phyloP scores from a whole-genome alignment of 306 rosid species.

The Alnus rubra region DNA sequence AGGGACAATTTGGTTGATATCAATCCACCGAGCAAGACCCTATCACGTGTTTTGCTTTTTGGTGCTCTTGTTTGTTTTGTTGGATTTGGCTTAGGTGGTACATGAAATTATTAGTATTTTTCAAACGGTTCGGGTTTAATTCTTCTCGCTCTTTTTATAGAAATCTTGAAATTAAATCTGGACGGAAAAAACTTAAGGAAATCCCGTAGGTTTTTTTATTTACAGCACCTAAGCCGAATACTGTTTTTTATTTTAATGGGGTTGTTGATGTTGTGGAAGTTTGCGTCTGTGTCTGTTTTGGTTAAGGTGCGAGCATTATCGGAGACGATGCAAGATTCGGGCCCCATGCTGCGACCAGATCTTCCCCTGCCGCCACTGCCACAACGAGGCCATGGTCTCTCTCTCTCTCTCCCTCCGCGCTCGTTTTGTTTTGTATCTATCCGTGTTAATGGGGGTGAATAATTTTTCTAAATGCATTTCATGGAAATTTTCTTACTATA shows the following conservation, averaged over 20 bases:
- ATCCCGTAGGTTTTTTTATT: too few relatives aligned
- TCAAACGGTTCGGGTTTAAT: too few relatives aligned
- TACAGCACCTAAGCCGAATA: too few relatives aligned
- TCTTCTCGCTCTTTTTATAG: too few relatives aligned
- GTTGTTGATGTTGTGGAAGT: background rate
- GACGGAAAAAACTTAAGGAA: too few relatives aligned
- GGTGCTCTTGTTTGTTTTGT: background rate
- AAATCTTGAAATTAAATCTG: too few relatives aligned
- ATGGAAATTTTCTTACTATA: background rate
- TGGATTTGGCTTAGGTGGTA: too few relatives aligned
- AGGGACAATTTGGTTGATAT: background rate
- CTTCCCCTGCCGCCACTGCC: conserved; percentile 73
- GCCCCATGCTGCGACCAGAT: conserved; percentile 71
- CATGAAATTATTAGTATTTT: too few relatives aligned
- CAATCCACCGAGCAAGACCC: too few relatives aligned
- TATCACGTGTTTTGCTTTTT: background rate
- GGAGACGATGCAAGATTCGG: conserved; percentile 65
- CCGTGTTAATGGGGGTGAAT: background rate
- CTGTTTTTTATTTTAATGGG: background rate
- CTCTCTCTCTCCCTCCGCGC: background rate
- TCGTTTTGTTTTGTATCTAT: background rate
- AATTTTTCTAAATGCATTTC: background rate
- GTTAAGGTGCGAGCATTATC: conserved; percentile 59
- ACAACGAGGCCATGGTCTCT: conserved; percentile 62
- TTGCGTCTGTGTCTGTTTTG: background rate